phyloP scores from a whole-genome alignment of 495 filamentous ascomycete genomes.

The Astrothelium subdiscretum region DNA sequence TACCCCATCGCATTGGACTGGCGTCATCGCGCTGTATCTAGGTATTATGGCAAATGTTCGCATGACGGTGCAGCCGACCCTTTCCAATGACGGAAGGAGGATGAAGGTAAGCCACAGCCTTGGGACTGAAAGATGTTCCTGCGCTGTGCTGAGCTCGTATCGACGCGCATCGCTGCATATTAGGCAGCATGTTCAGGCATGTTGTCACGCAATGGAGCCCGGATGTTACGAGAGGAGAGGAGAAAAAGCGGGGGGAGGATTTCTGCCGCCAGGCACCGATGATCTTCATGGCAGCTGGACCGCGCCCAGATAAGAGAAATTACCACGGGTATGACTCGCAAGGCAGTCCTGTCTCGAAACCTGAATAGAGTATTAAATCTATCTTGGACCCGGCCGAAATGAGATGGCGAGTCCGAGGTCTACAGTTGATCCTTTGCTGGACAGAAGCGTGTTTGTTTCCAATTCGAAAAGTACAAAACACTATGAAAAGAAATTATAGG shows the following conservation, averaged over 20 bases:
- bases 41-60: neutral
- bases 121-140: neutral
- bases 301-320: neutral
- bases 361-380: neutral
- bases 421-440: too few species aligned
- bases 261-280: neutral
- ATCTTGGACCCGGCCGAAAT: neutral
- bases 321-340: neutral
- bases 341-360: neutral
- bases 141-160: neutral
- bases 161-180: neutral
- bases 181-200: neutral
- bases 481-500: too few species aligned
- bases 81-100: neutral
- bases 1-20: neutral
- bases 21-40: neutral
- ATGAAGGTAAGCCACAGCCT: neutral
- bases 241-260: neutral
- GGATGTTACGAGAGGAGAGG: neutral
- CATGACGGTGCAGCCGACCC: neutral
- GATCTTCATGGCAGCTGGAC: neutral
- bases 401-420: neutral
- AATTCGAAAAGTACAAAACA: too few species aligned
- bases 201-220: neutral
- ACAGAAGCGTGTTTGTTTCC: too few species aligned